These are phyloP conservation scores for Furcasterigmium sp. DNA, from an alignment of 2,329 filamentous ascomycete genomes.

Conservation along the genomic window DNA sequence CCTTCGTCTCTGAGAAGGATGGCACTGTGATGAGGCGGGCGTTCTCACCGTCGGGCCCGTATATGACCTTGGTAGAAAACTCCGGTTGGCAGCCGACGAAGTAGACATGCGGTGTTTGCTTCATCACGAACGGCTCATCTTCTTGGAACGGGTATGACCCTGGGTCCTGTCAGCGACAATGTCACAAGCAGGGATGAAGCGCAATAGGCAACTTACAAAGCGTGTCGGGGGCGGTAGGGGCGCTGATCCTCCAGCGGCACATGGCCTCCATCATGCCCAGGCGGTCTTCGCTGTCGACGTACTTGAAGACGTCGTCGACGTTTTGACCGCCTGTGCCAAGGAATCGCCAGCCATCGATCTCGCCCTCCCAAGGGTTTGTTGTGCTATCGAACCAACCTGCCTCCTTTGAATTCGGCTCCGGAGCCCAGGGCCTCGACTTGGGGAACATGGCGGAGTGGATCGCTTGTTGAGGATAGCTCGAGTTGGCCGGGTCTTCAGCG, in stretches of 20 bases:
- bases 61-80: constrained; percentile 68
- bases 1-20: constrained; percentile 69
- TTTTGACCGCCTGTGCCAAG: constrained; percentile 89
- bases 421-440: constrained; percentile 60
- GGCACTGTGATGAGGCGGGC: constrained; percentile 82
- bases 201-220: constrained; percentile 61
- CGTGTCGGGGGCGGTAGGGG: constrained; percentile 93
- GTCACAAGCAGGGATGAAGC: not conserved
- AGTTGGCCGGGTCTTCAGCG: constrained; percentile 78
- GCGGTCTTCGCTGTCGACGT: constrained; percentile 72
- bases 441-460: constrained; percentile 93
- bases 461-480: constrained; percentile 85
- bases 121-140: constrained; percentile 83
- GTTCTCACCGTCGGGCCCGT: constrained; percentile 60
- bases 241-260: constrained; percentile 84
- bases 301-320: constrained; percentile 89
- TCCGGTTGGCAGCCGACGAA: constrained; percentile 81
- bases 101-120: constrained; percentile 82
- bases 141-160: constrained; percentile 97
- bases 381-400: constrained; percentile 79
- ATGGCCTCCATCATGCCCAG: constrained; percentile 91
- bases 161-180: constrained; percentile 28
- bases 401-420: constrained; percentile 27
- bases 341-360: constrained; percentile 84
- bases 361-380: constrained; percentile 90